phyloP scores from a whole-genome alignment of 306 rosid species.

The Prunus campanulata region DNA sequence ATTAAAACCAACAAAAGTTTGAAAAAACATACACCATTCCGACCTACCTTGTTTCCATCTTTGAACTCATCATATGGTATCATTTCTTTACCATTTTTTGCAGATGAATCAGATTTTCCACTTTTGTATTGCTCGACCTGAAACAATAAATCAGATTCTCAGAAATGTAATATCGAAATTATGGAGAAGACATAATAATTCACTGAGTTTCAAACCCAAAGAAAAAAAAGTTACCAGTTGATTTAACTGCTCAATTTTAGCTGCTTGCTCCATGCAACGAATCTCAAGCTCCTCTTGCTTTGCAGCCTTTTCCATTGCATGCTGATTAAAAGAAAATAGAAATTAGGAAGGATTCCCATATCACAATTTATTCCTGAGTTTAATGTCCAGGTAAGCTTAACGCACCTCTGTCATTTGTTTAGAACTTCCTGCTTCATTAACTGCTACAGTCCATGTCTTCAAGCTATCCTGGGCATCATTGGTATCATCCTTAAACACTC shows the following conservation, averaged over 20 bases:
- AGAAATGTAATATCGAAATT: slow-evolving; percentile 13
- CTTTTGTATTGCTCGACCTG: slow-evolving; percentile 59
- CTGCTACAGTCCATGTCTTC: slow-evolving; percentile 37
- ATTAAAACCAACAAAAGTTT: not conserved
- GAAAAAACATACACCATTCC: not conserved
- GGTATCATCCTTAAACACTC: slow-evolving; percentile 35
- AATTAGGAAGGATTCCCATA: not conserved
- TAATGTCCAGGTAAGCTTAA: not conserved
- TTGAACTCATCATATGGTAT: slow-evolving; percentile 29
- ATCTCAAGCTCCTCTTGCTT: slow-evolving; percentile 64
- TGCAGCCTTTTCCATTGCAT: slow-evolving; percentile 25
- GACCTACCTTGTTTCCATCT: slow-evolving; percentile 40
- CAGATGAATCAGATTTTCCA: slow-evolving; percentile 33
- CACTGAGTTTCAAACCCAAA: slow-evolving; percentile 10
- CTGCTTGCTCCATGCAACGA: slow-evolving; percentile 67
- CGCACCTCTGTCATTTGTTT: slow-evolving; percentile 22
- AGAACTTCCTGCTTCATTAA: slow-evolving; percentile 36
- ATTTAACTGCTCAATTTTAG: slow-evolving; percentile 60
- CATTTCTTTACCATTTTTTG: slow-evolving; percentile 36
- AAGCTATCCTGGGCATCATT: slow-evolving; percentile 43
- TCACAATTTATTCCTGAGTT: not conserved
- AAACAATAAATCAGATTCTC: slow-evolving; percentile 14
- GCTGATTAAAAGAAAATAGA: slow-evolving; percentile 9
- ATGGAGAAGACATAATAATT: slow-evolving; percentile 7
- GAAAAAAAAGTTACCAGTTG: slow-evolving; percentile 47